A percentile compares a stretch with the other conserved stretches of the same genome.
Conservation (phyloP, 768 basidiomycete species). For the Mycena vitilis region DNA sequence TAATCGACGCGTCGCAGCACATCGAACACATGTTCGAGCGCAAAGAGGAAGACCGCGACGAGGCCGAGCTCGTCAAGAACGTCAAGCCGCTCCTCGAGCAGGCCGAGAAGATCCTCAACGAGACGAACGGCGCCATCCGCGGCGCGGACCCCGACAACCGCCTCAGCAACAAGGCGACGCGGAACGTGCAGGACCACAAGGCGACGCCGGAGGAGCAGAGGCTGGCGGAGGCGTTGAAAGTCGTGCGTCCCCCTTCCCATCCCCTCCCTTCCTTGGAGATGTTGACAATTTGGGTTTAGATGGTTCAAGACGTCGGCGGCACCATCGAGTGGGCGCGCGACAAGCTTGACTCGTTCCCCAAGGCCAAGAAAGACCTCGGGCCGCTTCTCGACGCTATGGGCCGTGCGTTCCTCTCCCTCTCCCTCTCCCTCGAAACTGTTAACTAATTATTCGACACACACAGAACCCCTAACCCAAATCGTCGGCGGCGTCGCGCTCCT, state of each 20-base stretch:
- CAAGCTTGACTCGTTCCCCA: conserved; percentile 51
- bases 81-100: conserved; percentile 1
- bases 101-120: conserved; percentile 41
- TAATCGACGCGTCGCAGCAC: conserved; percentile 37
- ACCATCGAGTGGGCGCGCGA: conserved; percentile 53
- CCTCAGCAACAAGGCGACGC: conserved; percentile 47
- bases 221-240: conserved; percentile 50
- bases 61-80: background rate
- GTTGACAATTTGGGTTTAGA: too few relatives aligned
- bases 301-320: conserved; percentile 51
- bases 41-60: conserved; percentile 8
- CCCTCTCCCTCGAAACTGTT: too few relatives aligned
- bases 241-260: background rate
- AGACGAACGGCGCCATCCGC: conserved; percentile 49
- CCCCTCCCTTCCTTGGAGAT: too few relatives aligned
- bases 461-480: conserved; percentile 53
- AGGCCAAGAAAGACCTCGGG: conserved; percentile 52
- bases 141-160: conserved; percentile 53
- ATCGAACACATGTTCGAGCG: conserved; percentile 44
- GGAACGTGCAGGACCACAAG: conserved; percentile 41
- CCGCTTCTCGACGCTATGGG: conserved; percentile 53
- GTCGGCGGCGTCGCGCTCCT: conserved; percentile 51
- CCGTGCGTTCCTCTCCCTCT: conserved; percentile 32
- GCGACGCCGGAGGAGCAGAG: conserved; percentile 47
- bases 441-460: too few relatives aligned